Conservation (phyloP, 2,329 filamentous ascomycete species). For the Ophiostoma tasmaniense region DNA sequence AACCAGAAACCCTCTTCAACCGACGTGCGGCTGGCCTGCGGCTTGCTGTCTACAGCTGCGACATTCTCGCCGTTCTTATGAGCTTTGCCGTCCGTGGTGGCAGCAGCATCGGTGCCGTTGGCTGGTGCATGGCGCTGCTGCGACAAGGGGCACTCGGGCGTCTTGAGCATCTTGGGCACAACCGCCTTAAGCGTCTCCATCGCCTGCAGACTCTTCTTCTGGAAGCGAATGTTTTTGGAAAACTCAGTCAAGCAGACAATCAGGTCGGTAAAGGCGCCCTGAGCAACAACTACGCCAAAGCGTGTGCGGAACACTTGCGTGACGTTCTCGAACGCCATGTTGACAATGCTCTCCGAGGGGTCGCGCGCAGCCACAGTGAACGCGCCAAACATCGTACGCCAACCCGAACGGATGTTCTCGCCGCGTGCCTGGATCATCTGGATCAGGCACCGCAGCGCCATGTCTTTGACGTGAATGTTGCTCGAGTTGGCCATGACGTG, state of each 20-base stretch:
- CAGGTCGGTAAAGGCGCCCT: conserved; percentile 92
- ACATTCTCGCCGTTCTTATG: conserved; percentile 25
- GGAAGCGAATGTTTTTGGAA: conserved; percentile 96
- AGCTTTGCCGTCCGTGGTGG: conserved; percentile 32
- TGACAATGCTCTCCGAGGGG: conserved; percentile 90
- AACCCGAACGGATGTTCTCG: conserved; percentile 93
- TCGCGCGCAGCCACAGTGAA: conserved; percentile 94
- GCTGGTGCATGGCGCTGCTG: conserved; percentile 29
- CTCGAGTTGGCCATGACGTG: conserved; percentile 91
- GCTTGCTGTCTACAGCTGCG: conserved; percentile 31
- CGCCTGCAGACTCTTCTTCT: conserved; percentile 94
- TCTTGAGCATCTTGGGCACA: conserved; percentile 89
- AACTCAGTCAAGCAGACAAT: conserved; percentile 97
- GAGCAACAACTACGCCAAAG: conserved; percentile 91
- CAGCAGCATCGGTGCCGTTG: conserved; percentile 21
- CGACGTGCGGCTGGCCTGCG: conserved; percentile 62
- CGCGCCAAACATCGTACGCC: conserved; percentile 99
- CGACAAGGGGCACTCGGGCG: conserved; percentile 87
- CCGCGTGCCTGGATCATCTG: conserved; percentile 98
- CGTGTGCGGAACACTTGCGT: conserved; percentile 90
- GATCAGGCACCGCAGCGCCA: conserved; percentile 89
- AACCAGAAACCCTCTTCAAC: conserved; percentile 99
- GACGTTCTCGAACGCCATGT: conserved; percentile 93
- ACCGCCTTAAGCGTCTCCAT: conserved; percentile 92
- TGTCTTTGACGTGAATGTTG: conserved; percentile 90